These are phyloP conservation scores for Pichia terricola DNA, from an alignment of 1,139 yeast genomes.

Conservation along the genomic window DNA sequence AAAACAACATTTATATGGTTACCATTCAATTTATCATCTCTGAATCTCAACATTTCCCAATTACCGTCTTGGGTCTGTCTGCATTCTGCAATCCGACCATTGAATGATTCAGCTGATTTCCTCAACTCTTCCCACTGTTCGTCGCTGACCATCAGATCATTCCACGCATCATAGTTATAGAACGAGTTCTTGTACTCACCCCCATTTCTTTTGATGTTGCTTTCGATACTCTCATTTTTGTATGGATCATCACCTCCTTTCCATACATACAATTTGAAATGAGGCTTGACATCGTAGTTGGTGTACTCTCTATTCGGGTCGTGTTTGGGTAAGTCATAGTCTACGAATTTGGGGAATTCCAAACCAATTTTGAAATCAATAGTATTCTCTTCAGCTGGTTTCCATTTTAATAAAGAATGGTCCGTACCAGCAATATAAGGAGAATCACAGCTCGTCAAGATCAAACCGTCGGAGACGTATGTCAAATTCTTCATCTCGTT, in stretches of 20 bases:
- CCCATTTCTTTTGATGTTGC: conserved; percentile 20
- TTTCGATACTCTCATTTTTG: conserved; percentile 20
- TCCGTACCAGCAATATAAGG: conserved; percentile 90
- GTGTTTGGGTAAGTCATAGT: conserved; percentile 55
- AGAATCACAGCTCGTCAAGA: conserved; percentile 83
- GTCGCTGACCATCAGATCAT: conserved; percentile 50
- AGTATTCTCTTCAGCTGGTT: conserved; percentile 91
- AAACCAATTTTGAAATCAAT: conserved; percentile 75
- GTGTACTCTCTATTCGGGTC: conserved; percentile 68
- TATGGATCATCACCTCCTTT: conserved; percentile 41
- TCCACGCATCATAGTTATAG: conserved; percentile 53
- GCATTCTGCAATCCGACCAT: conserved; percentile 88
- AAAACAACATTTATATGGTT: conserved; percentile 75
- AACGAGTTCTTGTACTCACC: conserved; percentile 24
- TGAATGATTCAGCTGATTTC: conserved; percentile 63
- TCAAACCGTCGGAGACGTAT: conserved; percentile 89
- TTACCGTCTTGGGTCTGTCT: conserved; percentile 42
- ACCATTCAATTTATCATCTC: conserved; percentile 88
- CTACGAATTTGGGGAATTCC: conserved; percentile 56
- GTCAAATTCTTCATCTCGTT: conserved; percentile 62
- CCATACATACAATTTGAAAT: conserved; percentile 63
- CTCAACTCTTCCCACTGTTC: conserved; percentile 80
- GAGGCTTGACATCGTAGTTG: conserved; percentile 78
- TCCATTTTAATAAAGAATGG: conserved; percentile 79
- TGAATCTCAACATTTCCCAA: conserved; percentile 81